Conservation (phyloP, 1,284 basidiomycete species). For the Mycena sp. region DNA sequence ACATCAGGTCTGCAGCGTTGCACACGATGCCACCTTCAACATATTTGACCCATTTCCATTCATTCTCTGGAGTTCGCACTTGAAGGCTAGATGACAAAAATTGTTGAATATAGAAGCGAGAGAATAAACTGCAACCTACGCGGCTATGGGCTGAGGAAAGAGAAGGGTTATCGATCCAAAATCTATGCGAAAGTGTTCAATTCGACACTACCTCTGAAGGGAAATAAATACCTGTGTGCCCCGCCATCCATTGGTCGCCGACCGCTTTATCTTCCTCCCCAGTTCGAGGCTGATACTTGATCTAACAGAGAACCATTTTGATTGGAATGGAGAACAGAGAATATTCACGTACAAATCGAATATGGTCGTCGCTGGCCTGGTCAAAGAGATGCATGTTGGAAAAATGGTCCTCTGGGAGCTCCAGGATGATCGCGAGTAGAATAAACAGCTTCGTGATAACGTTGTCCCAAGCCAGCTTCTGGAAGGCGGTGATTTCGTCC, state of each 20-base stretch:
- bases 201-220: background rate
- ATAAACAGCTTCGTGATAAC: slow-evolving; percentile 36
- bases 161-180: slow-evolving; percentile 38
- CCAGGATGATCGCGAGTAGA: slow-evolving; percentile 39
- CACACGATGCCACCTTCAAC: slow-evolving; percentile 38
- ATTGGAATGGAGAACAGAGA: background rate
- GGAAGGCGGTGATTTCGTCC: slow-evolving; percentile 36
- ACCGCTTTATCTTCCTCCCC: slow-evolving; percentile 35
- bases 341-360: slow-evolving; percentile 36
- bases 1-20: slow-evolving; percentile 35
- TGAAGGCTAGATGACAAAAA: slow-evolving; percentile 32
- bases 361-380: slow-evolving; percentile 35
- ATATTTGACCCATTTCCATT: slow-evolving; percentile 42
- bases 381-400: slow-evolving; percentile 37
- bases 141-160: slow-evolving; percentile 38
- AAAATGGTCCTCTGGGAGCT: slow-evolving; percentile 42
- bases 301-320: too few species aligned
- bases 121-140: slow-evolving; percentile 16
- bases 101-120: background rate
- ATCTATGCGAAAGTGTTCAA: background rate
- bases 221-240: slow-evolving; percentile 32
- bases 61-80: slow-evolving; percentile 35
- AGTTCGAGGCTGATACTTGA: slow-evolving; percentile 36
- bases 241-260: slow-evolving; percentile 31
- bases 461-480: slow-evolving; percentile 33